Base-by-base conservation (phyloP, 805 yeast genomes). In the Saccharomycopsis fibuligera region DNA sequence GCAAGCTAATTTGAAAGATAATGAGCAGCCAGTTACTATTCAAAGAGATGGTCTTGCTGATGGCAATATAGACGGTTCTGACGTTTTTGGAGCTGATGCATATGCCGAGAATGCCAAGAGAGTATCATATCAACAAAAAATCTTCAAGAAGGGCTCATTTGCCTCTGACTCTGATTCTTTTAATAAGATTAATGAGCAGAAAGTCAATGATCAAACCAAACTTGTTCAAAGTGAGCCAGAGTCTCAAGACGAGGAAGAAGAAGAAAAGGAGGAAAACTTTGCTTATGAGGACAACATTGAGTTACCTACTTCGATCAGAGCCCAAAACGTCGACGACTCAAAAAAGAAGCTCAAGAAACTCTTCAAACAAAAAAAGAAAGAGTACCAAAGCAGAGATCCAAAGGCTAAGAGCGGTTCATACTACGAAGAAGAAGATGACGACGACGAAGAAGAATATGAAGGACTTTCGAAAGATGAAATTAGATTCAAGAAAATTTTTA, bases 391-490 rank as follows among this genome's bases (percentile, higher is more conserved):
- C 10, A 24, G 46, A 35, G 17, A 22, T 6, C 25, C 22, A 17
- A 21, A 24, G 16, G 35, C 33, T 21, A 31, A 40, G 37, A 36
- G 39, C 6, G 31, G 22, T 21, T 24, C 12, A 23, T 10, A 9
- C n/a, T 12, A 17, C 12, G 35, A 37, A 3, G 45, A 41, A 12
- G 53, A 25, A 16, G 44, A 36, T 9, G 45, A 33, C 19, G 54
- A 38, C 12, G 41, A 42, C 14, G 50, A 45, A 31, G 55, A 50
- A 12, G 58, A 58, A 23, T 50, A 50, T 29, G 59, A 54, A 40
- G 44, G 33, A n/a, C 45, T 47, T 41, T 45, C 51, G 17, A 17
- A 21, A 21, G 51, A 44, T 21, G 54, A 50, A 30, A 41, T 41
- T 14, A 17, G 33, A 14, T 31, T 39, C 25, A 22, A 39, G n/a